Base-by-base conservation (phyloP, 1,284 basidiomycete species). In the Quambalaria eucalypti region DNA sequence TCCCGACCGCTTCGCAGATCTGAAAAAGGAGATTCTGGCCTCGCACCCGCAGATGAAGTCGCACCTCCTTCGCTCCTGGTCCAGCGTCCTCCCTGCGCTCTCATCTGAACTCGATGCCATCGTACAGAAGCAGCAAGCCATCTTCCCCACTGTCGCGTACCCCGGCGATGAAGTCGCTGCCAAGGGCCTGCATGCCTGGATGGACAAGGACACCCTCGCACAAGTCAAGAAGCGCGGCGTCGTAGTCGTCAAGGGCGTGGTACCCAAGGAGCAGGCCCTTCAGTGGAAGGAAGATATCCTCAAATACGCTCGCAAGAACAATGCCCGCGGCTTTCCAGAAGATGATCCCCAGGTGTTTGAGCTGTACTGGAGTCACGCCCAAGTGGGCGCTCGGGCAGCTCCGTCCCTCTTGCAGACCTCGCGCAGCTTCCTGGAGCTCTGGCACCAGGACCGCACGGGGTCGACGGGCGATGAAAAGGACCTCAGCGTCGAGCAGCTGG, bases 331-430 rank as follows among this genome's bases (percentile, higher is more conserved):
- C 0, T 69, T 66, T 50, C 66, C 67, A 0, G 59, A 39, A 2
- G 59, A 68, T 48, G 60, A 68, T 30, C 67, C 67, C 8, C 65
- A 68, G 46, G 67, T 68, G 31, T 68, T 58, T 47, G 67, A 69
- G 47, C 57, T 68, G 12, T 69, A 69, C 60, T 69, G 67, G 67
- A 62, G 61, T 0, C 57, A 50, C 1, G 48, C 59, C 1, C 67
- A 69, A 39, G 25, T 66, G 19, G 60, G 48, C 0, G 67, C 67
- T 1, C 57, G 67, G 16, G 48, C 52, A 2, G 55, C 68, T 36
- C 59, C 65, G 1, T 57, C 58, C 39, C 55, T 68, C 5, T 48
- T 68, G 12, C 36, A 52, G 4, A 59, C 64, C 3, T 59, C 55
- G 3, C 12, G 60, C n/a, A 44, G 56, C 4, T 61, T 69, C 29